These are phyloP conservation scores for Candida insectalens DNA, from an alignment of 805 yeast species.

Conservation along the genomic window DNA sequence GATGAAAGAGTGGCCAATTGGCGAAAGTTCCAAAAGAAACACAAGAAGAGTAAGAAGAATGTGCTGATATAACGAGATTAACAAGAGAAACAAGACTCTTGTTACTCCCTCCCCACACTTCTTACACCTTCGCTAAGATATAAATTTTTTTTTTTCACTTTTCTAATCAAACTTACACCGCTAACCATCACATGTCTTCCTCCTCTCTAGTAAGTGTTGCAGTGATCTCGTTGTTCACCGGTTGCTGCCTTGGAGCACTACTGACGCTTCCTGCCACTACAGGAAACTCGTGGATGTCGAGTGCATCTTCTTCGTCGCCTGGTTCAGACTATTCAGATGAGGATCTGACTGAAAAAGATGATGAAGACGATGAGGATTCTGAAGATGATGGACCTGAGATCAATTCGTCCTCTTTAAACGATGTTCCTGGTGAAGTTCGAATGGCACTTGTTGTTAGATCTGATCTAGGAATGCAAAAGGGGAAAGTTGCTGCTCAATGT, in stretches of 20 bases:
- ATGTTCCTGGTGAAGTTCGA: slow-evolving; percentile 67
- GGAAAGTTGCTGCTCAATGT: slow-evolving; percentile 96
- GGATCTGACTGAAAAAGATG: slow-evolving; percentile 7
- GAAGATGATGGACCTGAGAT: slow-evolving; percentile 37
- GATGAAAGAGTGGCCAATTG: slow-evolving; percentile 51
- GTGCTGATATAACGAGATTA: slow-evolving; percentile 3
- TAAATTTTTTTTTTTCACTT: not conserved
- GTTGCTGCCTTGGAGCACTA: slow-evolving; percentile 21
- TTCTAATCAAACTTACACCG: not conserved
- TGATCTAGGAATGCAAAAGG: slow-evolving; percentile 87
- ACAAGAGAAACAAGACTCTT: not conserved
- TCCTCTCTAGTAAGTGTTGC: slow-evolving; percentile 9
- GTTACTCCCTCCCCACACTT: slow-evolving; percentile 1
- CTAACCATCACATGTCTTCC: slow-evolving; percentile 1
- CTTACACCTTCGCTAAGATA: not conserved
- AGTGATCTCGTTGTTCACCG: slow-evolving; percentile 19
- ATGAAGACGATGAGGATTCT: slow-evolving; percentile 20
- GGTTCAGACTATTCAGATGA: slow-evolving; percentile 16
- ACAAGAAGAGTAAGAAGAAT: slow-evolving; percentile 31
- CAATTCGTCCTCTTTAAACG: slow-evolving; percentile 51
- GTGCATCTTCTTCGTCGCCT: slow-evolving; percentile 5
- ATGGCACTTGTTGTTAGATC: slow-evolving; percentile 86
- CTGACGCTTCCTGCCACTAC: slow-evolving; percentile 6
- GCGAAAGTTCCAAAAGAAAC: slow-evolving; percentile 40
- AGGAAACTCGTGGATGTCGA: slow-evolving; percentile 7